phyloP scores from a whole-genome alignment of 441 rosid genomes.

The Bocquillonia castaneifolia region DNA sequence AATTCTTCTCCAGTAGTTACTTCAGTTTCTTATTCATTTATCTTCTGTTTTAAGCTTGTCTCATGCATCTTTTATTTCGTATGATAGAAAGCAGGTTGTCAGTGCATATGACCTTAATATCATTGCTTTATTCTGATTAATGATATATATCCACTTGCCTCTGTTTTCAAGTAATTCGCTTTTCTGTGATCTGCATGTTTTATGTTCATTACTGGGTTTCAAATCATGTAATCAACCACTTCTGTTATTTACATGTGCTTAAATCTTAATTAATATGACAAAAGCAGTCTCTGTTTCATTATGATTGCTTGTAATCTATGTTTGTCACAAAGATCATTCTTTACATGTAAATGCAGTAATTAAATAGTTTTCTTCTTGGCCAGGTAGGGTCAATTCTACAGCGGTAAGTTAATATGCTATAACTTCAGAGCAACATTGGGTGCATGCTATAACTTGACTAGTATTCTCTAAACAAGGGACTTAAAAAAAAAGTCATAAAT shows the following conservation, averaged over 20 bases:
- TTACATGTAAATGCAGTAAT: background rate
- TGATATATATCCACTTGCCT: background rate
- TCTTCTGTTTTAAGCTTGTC: constrained; percentile 6
- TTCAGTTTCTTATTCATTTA: background rate
- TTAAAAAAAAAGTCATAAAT: background rate
- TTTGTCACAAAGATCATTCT: background rate
- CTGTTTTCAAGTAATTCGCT: background rate
- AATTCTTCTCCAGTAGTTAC: constrained; percentile 6
- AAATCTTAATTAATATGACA: background rate
- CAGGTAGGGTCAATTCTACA: background rate
- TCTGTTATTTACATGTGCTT: background rate
- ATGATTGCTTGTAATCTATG: background rate
- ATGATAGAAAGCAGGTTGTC: background rate
- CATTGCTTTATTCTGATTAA: background rate
- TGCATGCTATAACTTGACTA: background rate
- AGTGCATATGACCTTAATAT: background rate
- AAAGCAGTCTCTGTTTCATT: background rate
- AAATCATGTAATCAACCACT: background rate
- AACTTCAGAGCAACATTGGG: background rate
- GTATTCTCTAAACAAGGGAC: background rate
- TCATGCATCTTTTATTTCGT: constrained; percentile 1
- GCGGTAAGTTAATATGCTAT: background rate
- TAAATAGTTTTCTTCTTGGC: background rate
- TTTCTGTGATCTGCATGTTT: background rate
- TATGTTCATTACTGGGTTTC: background rate